Base-by-base conservation (phyloP, 345 rosid genomes). In the Trapa incisa region DNA sequence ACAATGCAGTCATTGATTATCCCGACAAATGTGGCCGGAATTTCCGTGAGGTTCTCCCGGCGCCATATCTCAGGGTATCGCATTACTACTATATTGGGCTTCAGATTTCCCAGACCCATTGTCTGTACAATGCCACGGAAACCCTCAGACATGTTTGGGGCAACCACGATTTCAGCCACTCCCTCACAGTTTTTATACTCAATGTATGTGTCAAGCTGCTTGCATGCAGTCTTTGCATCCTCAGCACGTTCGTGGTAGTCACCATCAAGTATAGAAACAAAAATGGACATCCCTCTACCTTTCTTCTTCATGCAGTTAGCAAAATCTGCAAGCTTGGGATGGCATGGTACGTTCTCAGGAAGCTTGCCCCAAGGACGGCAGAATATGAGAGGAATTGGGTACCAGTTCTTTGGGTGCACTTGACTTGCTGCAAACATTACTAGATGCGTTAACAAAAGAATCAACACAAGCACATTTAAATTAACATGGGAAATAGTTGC, bases 361-460 rank as follows among this genome's bases (percentile, higher is more conserved):
- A 95, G 92, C 83, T 87, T 86, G 62, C 98, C 99, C 99, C 99
- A 95, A 11, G 99, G 99, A 66, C 98, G 87, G 77, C 99, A 95
- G 80, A 95, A 95, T 64, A 95, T 77, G 63, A 95, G 89, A 32
- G 98, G 99, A 68, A 95, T 95, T 48, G 99, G 99, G 67, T 95
- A 95, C 98, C 99, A 95, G 67, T 95, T 95, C 80, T 95, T 95
- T 2, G 99, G 98, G 71, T 95, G 99, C 75, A 95, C 99, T 79
- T 95, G 99, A 81, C 77, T 89, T 67, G 99, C 99, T 95, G 89
- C 77, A 81, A 69, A 65, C 36, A 69, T 1, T 61, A 68, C 53
- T n/a, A 65, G 5, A 65, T 43, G 6, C 6, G n/a, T 58, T 32
- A 33, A 8, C 16, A 15, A 45, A 45, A 45, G 12, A 32, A 58